A percentile compares a stretch with the other conserved stretches of the same genome.
Evolutionary conservation across 2,329 filamentous ascomycete genomes (phyloP).

Genomic region (Botrytis squamosa): DNA sequence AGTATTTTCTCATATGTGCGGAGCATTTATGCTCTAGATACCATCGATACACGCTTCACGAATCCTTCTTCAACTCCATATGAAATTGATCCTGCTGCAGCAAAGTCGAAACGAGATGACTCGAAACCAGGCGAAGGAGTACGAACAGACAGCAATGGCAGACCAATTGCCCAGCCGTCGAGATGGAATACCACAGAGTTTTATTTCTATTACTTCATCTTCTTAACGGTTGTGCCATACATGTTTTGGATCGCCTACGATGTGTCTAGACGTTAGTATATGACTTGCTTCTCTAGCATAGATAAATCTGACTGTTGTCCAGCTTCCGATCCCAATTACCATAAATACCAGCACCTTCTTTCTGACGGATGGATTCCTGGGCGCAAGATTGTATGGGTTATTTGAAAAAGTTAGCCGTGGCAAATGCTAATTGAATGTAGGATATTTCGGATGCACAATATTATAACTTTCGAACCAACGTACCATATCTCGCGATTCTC

Average conservation of each 20-base stretch:
- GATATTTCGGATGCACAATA: constrained; percentile 93
- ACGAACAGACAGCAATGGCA: constrained; percentile 43
- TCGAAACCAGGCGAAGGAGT: constrained; percentile 35
- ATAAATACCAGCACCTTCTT: constrained; percentile 68
- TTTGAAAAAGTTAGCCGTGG: background rate
- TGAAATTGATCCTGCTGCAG: constrained; percentile 46
- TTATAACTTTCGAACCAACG: constrained; percentile 76
- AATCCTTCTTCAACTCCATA: constrained; percentile 68
- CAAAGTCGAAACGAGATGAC: constrained; percentile 33
- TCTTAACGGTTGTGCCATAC: constrained; percentile 66
- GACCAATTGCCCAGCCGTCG: constrained; percentile 56
- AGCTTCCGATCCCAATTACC: constrained; percentile 81
- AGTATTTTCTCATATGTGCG: constrained; percentile 44
- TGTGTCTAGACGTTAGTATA: constrained; percentile 72
- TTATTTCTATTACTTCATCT: constrained; percentile 71
- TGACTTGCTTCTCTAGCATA: background rate
- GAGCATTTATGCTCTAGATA: constrained; percentile 64
- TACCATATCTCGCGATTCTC: constrained; percentile 75
- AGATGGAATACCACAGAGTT: constrained; percentile 89
- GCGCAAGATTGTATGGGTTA: constrained; percentile 70
- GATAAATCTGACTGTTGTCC: constrained; percentile 27
- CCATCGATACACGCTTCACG: constrained; percentile 70
- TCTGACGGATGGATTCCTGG: constrained; percentile 88
- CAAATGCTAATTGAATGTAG: constrained; percentile 44
- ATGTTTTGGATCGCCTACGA: constrained; percentile 92